Evolutionary conservation across 1,284 basidiomycete species (phyloP), one percentile per base, ranked within the genome.

Genomic region (Albatrellus sp.): DNA sequence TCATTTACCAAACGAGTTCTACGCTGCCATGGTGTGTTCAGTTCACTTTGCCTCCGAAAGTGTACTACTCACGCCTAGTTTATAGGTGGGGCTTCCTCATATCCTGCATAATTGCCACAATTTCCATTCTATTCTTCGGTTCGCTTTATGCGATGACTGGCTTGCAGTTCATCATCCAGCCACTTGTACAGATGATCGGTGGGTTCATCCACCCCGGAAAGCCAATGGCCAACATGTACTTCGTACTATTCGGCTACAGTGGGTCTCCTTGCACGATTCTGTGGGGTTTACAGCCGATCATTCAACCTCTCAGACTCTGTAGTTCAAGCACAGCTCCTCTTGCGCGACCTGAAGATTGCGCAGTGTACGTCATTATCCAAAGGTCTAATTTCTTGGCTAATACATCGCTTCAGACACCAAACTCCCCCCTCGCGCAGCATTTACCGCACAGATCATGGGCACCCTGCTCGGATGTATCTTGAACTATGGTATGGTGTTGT

Each of bases 341-440:
- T 71, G 39, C 61, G 65, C 29, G 71, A 75, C 54, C 58, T 75
- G 34, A 74, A 75, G 57, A 67, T 74, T 11, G 65, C 58, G n/a
- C 59, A 59, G 46, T 61, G 46, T 44, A 24, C 31, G 29, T 16
- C 10, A 5, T 12, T 10, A n/a, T n/a, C n/a, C n/a, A n/a, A n/a
- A n/a, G n/a, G n/a, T n/a, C n/a, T n/a, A 28, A 40, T 57, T 13
- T 46, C 19, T 35, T 38, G 38, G 24, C 13, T 24, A 8, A 13
- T 24, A 48, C 24, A 24, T 24, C 12, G 9, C 30, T 33, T n/a
- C 47, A 65, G 64, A 83, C 59, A 75, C 73, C 50, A 83, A 83
- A 59, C 64, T 83, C 39, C 73, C 78, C 16, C 80, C 79, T 13
- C 65, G 72, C 1, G 68, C 70, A 1, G 79, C 77, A 1, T 80